These are phyloP conservation scores for Simplicillium sp. DNA, from an alignment of 2,329 filamentous ascomycete species.

Conservation along the genomic window DNA sequence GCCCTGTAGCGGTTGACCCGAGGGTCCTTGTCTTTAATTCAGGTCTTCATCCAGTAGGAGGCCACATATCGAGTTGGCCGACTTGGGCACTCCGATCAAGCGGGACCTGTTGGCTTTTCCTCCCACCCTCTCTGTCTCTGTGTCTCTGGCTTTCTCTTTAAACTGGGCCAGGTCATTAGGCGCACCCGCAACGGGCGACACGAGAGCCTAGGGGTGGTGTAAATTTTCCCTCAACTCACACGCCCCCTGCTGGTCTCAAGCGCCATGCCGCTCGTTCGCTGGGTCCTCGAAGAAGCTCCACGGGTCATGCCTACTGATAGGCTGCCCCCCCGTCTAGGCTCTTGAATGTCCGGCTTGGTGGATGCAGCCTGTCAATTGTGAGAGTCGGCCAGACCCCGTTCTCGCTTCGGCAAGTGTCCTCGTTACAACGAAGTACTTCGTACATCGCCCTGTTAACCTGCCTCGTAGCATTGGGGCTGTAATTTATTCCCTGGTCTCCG, in stretches of 20 bases:
- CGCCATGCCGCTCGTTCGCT: constrained; percentile 13
- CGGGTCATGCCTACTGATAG: too few relatives aligned
- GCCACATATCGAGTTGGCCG: too few relatives aligned
- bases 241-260: constrained; percentile 4
- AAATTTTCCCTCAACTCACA: not conserved
- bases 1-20: too few relatives aligned
- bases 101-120: not conserved
- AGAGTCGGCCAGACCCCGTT: not conserved
- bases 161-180: not conserved
- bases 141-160: not conserved
- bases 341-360: not conserved
- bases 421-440: not conserved
- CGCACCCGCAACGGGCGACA: not conserved
- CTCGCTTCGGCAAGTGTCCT: not conserved
- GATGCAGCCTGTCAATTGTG: not conserved
- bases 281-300: not conserved
- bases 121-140: not conserved
- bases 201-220: too few relatives aligned
- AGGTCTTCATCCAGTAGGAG: too few relatives aligned
- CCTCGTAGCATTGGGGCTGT: not conserved
- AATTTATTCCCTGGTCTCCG: too few relatives aligned
- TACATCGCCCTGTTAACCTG: not conserved
- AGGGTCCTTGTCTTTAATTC: too few relatives aligned
- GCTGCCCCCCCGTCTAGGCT: not conserved
- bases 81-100: too few relatives aligned